Base-by-base conservation (phyloP, 2,329 filamentous ascomycete species). In the Aspergillus oerlinghausenensis region DNA sequence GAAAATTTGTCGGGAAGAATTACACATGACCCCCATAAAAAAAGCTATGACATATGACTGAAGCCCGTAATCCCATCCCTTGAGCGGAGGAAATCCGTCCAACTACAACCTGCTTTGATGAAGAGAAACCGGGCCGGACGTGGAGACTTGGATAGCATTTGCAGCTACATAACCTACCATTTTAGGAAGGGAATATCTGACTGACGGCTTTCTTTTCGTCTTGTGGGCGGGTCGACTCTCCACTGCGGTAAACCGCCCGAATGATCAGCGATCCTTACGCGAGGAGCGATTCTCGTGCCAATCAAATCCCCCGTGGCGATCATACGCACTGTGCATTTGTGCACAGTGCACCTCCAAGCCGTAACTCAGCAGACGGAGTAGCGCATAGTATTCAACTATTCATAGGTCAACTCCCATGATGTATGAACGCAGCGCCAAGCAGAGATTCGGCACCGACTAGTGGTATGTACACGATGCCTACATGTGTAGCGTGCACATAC, bases 191-290 rank as follows among this genome's bases (percentile, higher is more conserved):
- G 59, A 51, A 57, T 57, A 57, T 52, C 55, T 56, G 55, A 57
- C n/a, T n/a, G n/a, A n/a, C 54, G 57, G 60, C 54, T 52, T 47
- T 5, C 14, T 45, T 52, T 47, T 23, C 14, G 25, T 43, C 21
- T 14, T 45, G 21, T 45, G 42, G 50, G 49, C 35, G 54, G 50
- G 55, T 47, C 43, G 26, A 47, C 26, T 57, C 57, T 59, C 60
- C 60, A 56, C 60, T 56, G 42, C 38, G 38, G 55, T 59, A 54
- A 56, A 60, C 56, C 51, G 56, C 56, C 55, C 54, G 29, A 61
- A 61, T 56, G 59, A 60, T 61, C 59, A 60, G 55, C 59, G 51
- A 47, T 55, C 49, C 50, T 51, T 55, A 32, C 47, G 50, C 49
- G 29, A 53, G 26, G 26, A 54, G 54, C 48, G 50, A 60, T 35